phyloP scores from a whole-genome alignment of 2,329 filamentous ascomycete genomes.

The Thelonectria blattea region DNA sequence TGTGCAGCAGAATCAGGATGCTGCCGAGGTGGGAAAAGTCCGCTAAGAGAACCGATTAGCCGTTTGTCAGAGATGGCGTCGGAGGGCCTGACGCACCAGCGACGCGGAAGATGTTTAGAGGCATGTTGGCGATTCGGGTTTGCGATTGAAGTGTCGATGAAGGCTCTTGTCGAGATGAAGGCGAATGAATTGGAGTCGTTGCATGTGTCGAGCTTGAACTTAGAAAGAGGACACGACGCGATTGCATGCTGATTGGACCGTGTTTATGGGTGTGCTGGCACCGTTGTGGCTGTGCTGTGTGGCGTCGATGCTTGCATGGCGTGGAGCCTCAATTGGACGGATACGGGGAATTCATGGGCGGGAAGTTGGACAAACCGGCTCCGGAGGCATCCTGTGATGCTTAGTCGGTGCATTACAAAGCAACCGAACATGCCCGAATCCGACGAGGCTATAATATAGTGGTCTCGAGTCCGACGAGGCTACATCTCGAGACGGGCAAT shows the following conservation, averaged over 20 bases:
- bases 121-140: slow-evolving; percentile 44
- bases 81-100: slow-evolving; percentile 50
- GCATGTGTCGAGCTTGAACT: slow-evolving; percentile 24
- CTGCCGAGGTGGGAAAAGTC: slow-evolving; percentile 96
- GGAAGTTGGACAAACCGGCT: too few relatives aligned
- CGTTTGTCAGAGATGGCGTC: slow-evolving; percentile 15
- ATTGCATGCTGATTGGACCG: slow-evolving; percentile 40
- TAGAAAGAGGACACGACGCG: slow-evolving; percentile 43
- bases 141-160: slow-evolving; percentile 4
- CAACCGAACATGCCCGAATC: slow-evolving; percentile 41
- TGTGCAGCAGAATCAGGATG: slow-evolving; percentile 93
- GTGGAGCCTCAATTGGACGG: neutral
- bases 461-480: slow-evolving; percentile 15
- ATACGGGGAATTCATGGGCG: too few relatives aligned
- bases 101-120: slow-evolving; percentile 65
- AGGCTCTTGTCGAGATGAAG: neutral
- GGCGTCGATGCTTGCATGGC: neutral
- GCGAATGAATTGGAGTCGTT: neutral
- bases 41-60: slow-evolving; percentile 59
- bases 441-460: neutral
- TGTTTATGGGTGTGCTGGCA: slow-evolving; percentile 29
- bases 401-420: slow-evolving; percentile 49
- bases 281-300: slow-evolving; percentile 12
- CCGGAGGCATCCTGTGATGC: neutral
- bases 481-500: slow-evolving; percentile 12